Base-by-base conservation (phyloP, 1,139 yeast genomes). In the Meyerozyma sp. region DNA sequence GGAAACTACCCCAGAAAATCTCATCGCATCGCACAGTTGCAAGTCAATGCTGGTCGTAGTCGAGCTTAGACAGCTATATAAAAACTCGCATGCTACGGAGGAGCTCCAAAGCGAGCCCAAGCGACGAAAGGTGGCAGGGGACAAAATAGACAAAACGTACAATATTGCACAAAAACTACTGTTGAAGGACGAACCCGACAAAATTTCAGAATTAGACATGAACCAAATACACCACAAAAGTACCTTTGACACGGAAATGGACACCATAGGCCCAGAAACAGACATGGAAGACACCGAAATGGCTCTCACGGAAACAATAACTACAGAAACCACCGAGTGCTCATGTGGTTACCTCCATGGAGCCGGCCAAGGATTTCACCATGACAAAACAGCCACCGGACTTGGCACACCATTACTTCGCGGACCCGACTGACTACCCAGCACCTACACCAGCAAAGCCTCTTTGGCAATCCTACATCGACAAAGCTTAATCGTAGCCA, bases 311-410 rank as follows among this genome's bases (percentile, higher is more conserved):
- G 23, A 21, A 21, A 21, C 23, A 21, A 21, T 2, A 21, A 21
- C 23, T 21, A 21, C 23, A 21, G 23, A 21, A 21, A 6, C 5
- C 3, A 21, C 2, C 20, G 53, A 49, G 39, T 67, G 73, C 48
- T 62, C 65, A 2, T 67, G 73, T 52, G 72, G 72, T 4, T 54
- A 59, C 44, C 50, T 67, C 36, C 73, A 67, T 46, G 72, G 72
- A 1, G 68, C 70, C 2, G 69, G 68, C 7, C 65, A 59, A 37
- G 63, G 61, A 2, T 48, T 52, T 32, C 56, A 54, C 36, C 61
- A 62, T 38, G 73, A 67, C 43, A 46, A 58, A 11, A 49, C 45
- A 14, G 70, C 72, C 14, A 62, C 62, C 20, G 72, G 72, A 1
- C 54, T 66, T 39, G 49, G 50, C 27, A 52, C 42, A 13, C 66